Evolutionary conservation across 2,329 filamentous ascomycete genomes (phyloP), one percentile per base, ranked within the genome.

Genomic region (Monilinia vaccinii-corymbosi): DNA sequence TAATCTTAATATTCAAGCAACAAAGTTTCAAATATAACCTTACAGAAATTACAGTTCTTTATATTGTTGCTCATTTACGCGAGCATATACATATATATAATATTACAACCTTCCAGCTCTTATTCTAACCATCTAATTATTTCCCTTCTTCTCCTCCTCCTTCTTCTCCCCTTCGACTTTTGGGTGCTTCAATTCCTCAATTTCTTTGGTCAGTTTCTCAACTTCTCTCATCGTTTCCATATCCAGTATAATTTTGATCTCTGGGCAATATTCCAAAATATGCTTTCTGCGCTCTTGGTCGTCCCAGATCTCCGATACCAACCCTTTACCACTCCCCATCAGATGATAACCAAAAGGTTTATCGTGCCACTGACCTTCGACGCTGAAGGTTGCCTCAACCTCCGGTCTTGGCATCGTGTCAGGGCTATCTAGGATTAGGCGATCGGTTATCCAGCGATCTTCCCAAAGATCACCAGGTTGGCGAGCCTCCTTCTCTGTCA

Each of bases 281-380:
- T 79, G 75, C 58, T 73, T 72, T 32, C 80, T 72, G 64, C 72
- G 62, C 58, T 73, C 70, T 0, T 74, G 74, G 7, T 71, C 73
- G 25, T 76, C 76, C 78, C 78, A 82, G 45, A 81, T 74, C 3
- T 68, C 70, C 13, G 65, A 61, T 56, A 78, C 75, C 28, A 81
- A 69, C 58, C 67, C 73, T 21, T 67, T 68, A 45, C 79, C 80
- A 58, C 75, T 75, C 25, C 76, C 75, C 14, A 78, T 79, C 1
- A 77, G 77, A 69, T 83, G 80, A 68, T 80, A 82, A 51, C 80
- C 80, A 78, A 82, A 78, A 14, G 80, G 79, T 28, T 53, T 60
- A 1, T 66, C 64, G 32, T 67, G 79, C 67, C 69, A 80, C 78
- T 67, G 75, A 76, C 53, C 77, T 76, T 42, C 74, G 38, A 61